Evolutionary conservation across 805 yeast species (phyloP).

Genomic region (Millerago galiae): DNA sequence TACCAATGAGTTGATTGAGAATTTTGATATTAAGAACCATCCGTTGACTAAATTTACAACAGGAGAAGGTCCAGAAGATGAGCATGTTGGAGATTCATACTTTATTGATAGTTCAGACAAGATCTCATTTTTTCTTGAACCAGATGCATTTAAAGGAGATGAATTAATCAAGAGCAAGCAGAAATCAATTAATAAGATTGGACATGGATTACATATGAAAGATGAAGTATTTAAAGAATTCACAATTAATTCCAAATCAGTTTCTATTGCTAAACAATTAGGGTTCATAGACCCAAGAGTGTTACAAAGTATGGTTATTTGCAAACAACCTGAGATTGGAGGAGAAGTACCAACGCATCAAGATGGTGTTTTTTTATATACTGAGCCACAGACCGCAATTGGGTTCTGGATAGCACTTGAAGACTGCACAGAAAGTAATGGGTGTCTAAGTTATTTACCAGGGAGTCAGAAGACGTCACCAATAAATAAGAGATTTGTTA

Average conservation of each 20-base stretch:
- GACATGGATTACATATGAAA: slow-evolving; percentile 63
- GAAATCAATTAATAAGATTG: slow-evolving; percentile 65
- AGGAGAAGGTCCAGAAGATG: slow-evolving; percentile 29
- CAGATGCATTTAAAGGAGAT: slow-evolving; percentile 59
- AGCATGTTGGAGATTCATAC: slow-evolving; percentile 69
- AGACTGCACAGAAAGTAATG: slow-evolving; percentile 60
- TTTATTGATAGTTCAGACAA: slow-evolving; percentile 66
- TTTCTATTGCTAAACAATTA: slow-evolving; percentile 45
- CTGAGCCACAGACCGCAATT: slow-evolving; percentile 62
- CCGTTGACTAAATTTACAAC: slow-evolving; percentile 71
- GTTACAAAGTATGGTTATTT: slow-evolving; percentile 71
- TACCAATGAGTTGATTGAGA: slow-evolving; percentile 38
- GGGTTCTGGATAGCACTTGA: slow-evolving; percentile 84
- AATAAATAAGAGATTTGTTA: slow-evolving; percentile 57
- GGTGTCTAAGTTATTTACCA: slow-evolving; percentile 63
- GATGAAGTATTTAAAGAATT: slow-evolving; percentile 42
- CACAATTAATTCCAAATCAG: slow-evolving; percentile 46
- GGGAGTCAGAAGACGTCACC: slow-evolving; percentile 61
- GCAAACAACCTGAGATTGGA: slow-evolving; percentile 70
- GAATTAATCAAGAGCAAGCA: slow-evolving; percentile 43
- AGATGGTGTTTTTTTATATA: slow-evolving; percentile 67
- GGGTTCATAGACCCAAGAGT: slow-evolving; percentile 61
- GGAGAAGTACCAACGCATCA: slow-evolving; percentile 75
- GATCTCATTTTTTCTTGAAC: slow-evolving; percentile 63
- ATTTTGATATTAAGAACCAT: slow-evolving; percentile 49